Evolutionary conservation across 1,139 yeast genomes (phyloP).

Genomic region (Blastobotrys malaysiensis): DNA sequence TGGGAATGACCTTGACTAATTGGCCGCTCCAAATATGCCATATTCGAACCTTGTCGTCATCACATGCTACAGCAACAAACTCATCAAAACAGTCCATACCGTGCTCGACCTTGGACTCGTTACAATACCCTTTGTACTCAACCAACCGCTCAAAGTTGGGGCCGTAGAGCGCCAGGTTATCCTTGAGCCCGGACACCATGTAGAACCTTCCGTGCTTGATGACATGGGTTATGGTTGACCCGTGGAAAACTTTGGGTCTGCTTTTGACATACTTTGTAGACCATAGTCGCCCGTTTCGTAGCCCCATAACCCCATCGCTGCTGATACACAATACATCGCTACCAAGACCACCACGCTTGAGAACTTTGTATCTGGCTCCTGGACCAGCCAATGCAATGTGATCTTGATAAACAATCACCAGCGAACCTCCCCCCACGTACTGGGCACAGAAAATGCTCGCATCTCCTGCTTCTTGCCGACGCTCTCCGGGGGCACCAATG

Average conservation of each 20-base stretch:
- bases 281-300: neutral
- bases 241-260: neutral
- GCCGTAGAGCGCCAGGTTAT: slow-evolving; percentile 22
- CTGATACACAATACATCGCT: slow-evolving; percentile 3
- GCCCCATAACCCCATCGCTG: neutral
- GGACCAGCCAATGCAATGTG: neutral
- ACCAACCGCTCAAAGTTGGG: neutral
- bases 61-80: neutral
- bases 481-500: neutral
- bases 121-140: neutral
- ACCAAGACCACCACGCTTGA: neutral
- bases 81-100: neutral
- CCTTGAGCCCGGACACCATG: slow-evolving; percentile 19
- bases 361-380: neutral
- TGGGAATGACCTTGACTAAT: neutral
- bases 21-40: neutral
- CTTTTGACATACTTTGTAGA: neutral
- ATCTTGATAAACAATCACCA: neutral
- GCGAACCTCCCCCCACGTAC: neutral
- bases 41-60: neutral
- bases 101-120: neutral
- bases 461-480: neutral
- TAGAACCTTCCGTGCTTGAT: slow-evolving; percentile 17
- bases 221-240: slow-evolving; percentile 2
- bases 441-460: neutral